Base-by-base conservation (phyloP, 192 early-diverging fungal species). In the Funneliformis geosporum region DNA sequence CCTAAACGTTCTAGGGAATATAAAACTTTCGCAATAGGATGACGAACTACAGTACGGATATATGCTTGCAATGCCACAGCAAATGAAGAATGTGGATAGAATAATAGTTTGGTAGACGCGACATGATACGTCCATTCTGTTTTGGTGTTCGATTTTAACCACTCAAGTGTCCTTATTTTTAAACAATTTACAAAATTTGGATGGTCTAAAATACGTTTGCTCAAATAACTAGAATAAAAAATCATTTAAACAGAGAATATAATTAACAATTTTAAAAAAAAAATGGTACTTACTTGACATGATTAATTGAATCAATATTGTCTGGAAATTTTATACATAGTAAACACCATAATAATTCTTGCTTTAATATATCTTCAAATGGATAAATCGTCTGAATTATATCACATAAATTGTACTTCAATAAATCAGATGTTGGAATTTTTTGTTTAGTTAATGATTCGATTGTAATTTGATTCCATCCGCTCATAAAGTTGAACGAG, bases 321-420 rank as follows among this genome's bases (percentile, higher is more conserved):
- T 60, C 50, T 47, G 3, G 79, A 75, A 75, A 80, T 75, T 80
- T 80, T 5, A 73, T 74, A 38, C 62, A 75, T 23, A 75, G 38
- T 16, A 80, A 65, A 33, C 79, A 80, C 79, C 79, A 80, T 40
- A 65, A 33, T 73, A 80, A 40, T 47, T 80, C 79, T 33, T 33
- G 2, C 33, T 33, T 33, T 33, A 33, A 33, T 33, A 33, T 33
- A 33, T 33, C 2, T 2, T 72, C 70, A 43, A 80, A 80, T 42
- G 55, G 55, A 75, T 80, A 80, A 60, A 39, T 33, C 8, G 79
- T 62, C 2, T 74, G 18, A 33, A 74, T 74, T 6, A 80, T 28
- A 59, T 74, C 73, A 33, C 21, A 40, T 10, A 80, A n/a, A 40
- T 50, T 80, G 21, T 40, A 1, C 43, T 73, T 27, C 60, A 80